Evolutionary conservation across 345 rosid genomes (phyloP).

Genomic region (Aethionema arabicum): DNA sequence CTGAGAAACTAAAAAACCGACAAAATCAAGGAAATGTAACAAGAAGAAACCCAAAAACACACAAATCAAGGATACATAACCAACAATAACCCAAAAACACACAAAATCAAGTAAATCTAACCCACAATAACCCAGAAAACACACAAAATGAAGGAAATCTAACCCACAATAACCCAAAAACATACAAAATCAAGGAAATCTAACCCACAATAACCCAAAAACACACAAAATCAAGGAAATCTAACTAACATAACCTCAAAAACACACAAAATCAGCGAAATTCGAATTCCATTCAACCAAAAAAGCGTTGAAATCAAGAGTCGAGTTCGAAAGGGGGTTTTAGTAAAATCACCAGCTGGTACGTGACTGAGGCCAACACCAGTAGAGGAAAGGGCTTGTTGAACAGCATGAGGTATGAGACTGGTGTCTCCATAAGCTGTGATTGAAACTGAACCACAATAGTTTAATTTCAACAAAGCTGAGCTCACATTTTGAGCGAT

Average conservation of each 20-base stretch:
- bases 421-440: slow-evolving; percentile 76
- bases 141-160: no score
- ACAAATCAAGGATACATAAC: no score
- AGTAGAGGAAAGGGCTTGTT: slow-evolving; percentile 70
- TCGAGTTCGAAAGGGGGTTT: neutral
- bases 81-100: no score
- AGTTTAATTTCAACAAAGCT: slow-evolving; percentile 52
- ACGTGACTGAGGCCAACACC: slow-evolving; percentile 76
- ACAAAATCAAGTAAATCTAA: no score
- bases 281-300: no score
- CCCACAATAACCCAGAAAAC: no score
- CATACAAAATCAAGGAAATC: neutral
- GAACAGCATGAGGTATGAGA: slow-evolving; percentile 45
- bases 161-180: no score
- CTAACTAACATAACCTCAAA: no score
- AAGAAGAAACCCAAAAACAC: no score
- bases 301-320: neutral
- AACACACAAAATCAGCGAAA: neutral
- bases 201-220: neutral
- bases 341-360: slow-evolving; percentile 54
- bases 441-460: slow-evolving; percentile 66
- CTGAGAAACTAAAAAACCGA: no score
- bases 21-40: neutral
- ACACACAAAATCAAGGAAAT: no score
- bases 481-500: slow-evolving; percentile 71